These are phyloP conservation scores for Lachancea lanzarotensis DNA, from an alignment of 805 yeast genomes.

Conservation along the genomic window DNA sequence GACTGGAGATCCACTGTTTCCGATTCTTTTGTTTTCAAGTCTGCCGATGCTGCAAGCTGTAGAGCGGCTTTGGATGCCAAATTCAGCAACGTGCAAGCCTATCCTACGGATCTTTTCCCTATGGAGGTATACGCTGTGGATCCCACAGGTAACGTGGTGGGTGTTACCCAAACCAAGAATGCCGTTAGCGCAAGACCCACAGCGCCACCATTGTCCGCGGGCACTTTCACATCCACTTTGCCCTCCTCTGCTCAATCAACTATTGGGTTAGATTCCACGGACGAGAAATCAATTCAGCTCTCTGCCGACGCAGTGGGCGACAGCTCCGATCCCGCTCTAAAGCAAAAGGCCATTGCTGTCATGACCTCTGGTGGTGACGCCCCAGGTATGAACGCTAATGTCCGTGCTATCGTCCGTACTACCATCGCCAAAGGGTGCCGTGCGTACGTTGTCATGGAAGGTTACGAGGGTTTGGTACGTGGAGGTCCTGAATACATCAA, in stretches of 20 bases:
- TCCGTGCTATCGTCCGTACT: conserved; percentile 89
- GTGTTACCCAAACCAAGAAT: conserved; percentile 61
- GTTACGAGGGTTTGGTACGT: conserved; percentile 84
- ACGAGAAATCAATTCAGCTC: conserved; percentile 17
- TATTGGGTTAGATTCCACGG: conserved; percentile 18
- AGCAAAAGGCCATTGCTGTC: conserved; percentile 62
- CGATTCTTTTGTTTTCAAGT: conserved; percentile 34
- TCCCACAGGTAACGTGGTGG: conserved; percentile 77
- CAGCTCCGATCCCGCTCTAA: conserved; percentile 60
- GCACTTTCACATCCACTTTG: conserved; percentile 10
- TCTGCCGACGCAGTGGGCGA: conserved; percentile 70
- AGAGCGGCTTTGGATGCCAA: conserved; percentile 26
- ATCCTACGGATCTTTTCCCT: conserved; percentile 71
- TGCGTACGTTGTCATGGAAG: conserved; percentile 87
- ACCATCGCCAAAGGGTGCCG: conserved; percentile 86
- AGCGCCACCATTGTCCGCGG: conserved; percentile 14
- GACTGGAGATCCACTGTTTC: conserved; percentile 49
- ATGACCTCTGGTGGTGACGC: conserved; percentile 99
- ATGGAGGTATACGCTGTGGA: conserved; percentile 70
- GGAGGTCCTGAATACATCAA: conserved; percentile 75
- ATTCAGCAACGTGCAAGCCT: conserved; percentile 42
- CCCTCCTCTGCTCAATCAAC: conserved; percentile 21
- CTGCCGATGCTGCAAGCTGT: conserved; percentile 25
- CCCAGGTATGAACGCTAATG: conserved; percentile 97
- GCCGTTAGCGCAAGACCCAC: conserved; percentile 45